Evolutionary conservation across 2,329 filamentous ascomycete species (phyloP).

Genomic region (Biscogniauxia sp.): DNA sequence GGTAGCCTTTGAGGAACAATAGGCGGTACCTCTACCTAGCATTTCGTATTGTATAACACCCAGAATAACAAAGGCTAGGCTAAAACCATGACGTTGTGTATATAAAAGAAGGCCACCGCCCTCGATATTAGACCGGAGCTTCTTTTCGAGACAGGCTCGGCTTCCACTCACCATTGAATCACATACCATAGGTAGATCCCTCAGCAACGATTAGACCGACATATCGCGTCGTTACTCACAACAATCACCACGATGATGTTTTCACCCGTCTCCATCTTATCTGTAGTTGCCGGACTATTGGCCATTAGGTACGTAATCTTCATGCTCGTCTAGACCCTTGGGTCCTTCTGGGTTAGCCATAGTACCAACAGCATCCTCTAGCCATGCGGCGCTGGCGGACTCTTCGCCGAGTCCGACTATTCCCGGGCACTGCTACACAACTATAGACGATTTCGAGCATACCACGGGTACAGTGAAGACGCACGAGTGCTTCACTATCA

Average conservation of each 20-base stretch:
- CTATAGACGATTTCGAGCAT: slow-evolving; percentile 19
- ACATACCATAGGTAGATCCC: not conserved
- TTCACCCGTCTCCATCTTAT: slow-evolving; percentile 11
- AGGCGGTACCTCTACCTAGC: not conserved
- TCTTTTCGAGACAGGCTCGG: not conserved
- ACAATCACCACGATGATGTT: slow-evolving; percentile 16
- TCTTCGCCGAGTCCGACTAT: slow-evolving; percentile 9
- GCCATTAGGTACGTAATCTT: slow-evolving; percentile 18
- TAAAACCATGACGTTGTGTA: not conserved
- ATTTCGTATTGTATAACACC: not conserved
- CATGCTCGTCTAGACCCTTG: not conserved
- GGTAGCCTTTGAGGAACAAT: not conserved
- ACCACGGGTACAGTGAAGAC: slow-evolving; percentile 19
- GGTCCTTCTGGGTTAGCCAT: not conserved
- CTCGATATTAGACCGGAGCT: not conserved
- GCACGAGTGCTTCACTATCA: slow-evolving; percentile 26
- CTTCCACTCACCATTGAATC: not conserved
- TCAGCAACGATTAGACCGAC: slow-evolving; percentile 2
- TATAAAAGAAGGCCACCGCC: not conserved
- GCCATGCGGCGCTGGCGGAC: slow-evolving; percentile 12
- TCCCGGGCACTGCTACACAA: slow-evolving; percentile 26
- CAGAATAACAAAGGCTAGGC: not conserved
- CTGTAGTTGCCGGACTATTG: slow-evolving; percentile 14
- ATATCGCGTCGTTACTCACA: not conserved
- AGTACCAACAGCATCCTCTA: slow-evolving; percentile 5